phyloP scores from a whole-genome alignment of 176 grass and related monocot genomes.

The Bolboschoenus planiculmis region DNA sequence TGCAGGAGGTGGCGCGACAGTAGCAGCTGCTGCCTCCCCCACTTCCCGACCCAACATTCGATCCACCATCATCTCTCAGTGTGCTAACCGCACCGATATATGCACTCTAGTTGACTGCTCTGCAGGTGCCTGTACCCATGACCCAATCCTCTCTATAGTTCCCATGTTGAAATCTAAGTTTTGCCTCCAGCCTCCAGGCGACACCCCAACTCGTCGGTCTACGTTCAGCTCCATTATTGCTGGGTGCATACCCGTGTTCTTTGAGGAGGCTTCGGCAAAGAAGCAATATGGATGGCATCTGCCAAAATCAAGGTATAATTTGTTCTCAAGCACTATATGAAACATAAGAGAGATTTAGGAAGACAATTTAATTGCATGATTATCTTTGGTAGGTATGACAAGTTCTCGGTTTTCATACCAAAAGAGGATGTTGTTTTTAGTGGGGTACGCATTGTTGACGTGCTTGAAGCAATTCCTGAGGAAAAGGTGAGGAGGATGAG shows the following conservation, averaged over 20 bases:
- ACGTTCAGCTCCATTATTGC: constrained; percentile 62
- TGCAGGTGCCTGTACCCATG: constrained; percentile 30
- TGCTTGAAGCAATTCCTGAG: constrained; percentile 37
- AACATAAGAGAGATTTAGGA: not conserved
- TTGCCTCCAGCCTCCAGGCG: constrained; percentile 61
- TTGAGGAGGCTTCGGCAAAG: constrained; percentile 51
- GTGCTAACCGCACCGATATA: not conserved
- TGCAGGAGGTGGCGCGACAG: constrained; percentile 28
- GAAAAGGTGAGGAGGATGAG: constrained; percentile 48
- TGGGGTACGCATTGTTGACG: not conserved
- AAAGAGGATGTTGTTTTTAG: constrained; percentile 60
- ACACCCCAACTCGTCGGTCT: constrained; percentile 49
- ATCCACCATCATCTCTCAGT: constrained; percentile 35
- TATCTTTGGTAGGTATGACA: constrained; percentile 23
- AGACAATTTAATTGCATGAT: not conserved
- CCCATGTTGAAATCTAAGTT: constrained; percentile 29
- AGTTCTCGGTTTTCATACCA: constrained; percentile 54
- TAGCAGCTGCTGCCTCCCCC: not conserved
- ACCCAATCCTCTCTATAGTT: not conserved
- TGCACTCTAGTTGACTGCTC: constrained; percentile 62
- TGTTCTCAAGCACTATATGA: not conserved
- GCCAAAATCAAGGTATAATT: constrained; percentile 16
- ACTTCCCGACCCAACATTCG: constrained; percentile 45
- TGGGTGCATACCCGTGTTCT: constrained; percentile 63
- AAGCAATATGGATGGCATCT: constrained; percentile 68